Evolutionary conservation across 2,329 filamentous ascomycete species (phyloP).

Genomic region (Boeremia exigua): DNA sequence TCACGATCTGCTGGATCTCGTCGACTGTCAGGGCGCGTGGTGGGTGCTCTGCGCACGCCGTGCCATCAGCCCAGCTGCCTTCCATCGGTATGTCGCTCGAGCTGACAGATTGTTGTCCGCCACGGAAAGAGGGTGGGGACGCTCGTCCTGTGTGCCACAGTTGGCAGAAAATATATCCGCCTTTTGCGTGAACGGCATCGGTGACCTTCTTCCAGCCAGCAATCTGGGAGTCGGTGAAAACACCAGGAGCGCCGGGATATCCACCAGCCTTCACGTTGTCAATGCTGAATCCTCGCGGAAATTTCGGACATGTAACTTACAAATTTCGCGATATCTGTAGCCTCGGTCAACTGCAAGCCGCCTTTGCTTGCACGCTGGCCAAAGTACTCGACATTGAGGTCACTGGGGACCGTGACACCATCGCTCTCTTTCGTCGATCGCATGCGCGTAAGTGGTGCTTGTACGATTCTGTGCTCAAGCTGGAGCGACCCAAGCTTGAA

Average conservation of each 20-base stretch:
- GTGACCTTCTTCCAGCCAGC: conserved; percentile 59
- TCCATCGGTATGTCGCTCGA: conserved; percentile 51
- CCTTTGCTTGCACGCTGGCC: conserved; percentile 60
- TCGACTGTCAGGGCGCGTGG: conserved; percentile 46
- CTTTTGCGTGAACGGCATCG: conserved; percentile 58
- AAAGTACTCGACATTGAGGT: conserved; percentile 60
- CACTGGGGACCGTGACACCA: conserved; percentile 53
- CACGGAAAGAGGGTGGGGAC: conserved; percentile 49
- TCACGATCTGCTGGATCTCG: conserved; percentile 48
- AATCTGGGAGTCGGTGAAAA: conserved; percentile 51
- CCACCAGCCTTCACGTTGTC: conserved; percentile 42
- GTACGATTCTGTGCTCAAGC: conserved; percentile 48
- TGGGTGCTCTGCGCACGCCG: conserved; percentile 45
- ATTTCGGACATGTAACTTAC: conserved; percentile 16
- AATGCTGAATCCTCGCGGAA: conserved; percentile 24
- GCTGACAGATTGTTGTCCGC: conserved; percentile 45
- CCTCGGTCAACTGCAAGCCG: conserved; percentile 66
- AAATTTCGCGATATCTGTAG: conserved; percentile 51
- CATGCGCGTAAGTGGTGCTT: conserved; percentile 52
- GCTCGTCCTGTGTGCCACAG: conserved; percentile 57
- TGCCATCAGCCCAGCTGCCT: conserved; percentile 50
- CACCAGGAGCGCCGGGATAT: conserved; percentile 43
- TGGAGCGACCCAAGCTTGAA: conserved; percentile 41
- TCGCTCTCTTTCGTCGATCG: conserved; percentile 58
- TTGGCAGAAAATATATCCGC: conserved; percentile 56